phyloP scores from a whole-genome alignment of 495 filamentous ascomycete genomes.

The Xylaria castorea region DNA sequence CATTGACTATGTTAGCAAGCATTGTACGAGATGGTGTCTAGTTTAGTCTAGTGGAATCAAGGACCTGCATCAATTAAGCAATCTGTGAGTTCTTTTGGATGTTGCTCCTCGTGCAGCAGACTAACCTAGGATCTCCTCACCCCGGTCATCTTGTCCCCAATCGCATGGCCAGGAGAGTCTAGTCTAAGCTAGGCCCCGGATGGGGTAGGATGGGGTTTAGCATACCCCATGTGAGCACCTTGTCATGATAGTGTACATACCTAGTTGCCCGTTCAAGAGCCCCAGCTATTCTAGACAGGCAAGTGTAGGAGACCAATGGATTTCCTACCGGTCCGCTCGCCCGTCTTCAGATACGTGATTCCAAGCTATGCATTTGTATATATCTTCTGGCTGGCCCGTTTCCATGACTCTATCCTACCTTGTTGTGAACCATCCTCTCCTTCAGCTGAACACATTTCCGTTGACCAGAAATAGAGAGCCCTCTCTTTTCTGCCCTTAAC shows the following conservation, averaged over 20 bases:
- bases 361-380: constrained; percentile 32
- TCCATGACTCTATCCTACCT: constrained; percentile 7
- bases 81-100: constrained; percentile 12
- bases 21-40: neutral
- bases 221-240: constrained; percentile 32
- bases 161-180: constrained; percentile 13
- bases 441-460: constrained; percentile 11
- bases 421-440: constrained; percentile 18
- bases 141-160: constrained; percentile 16
- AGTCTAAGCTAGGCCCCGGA: constrained; percentile 6
- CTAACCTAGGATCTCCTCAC: constrained; percentile 8
- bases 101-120: constrained; percentile 24
- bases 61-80: neutral
- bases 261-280: constrained; percentile 20
- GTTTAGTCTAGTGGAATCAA: neutral
- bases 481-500: constrained; percentile 4
- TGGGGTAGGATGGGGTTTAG: constrained; percentile 32
- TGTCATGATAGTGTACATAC: constrained; percentile 27
- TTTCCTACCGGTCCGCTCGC: constrained; percentile 42
- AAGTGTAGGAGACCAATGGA: constrained; percentile 24
- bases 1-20: neutral
- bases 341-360: constrained; percentile 31
- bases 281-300: constrained; percentile 29
- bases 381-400: constrained; percentile 31
- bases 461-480: neutral